A percentile compares a stretch with the other conserved stretches of the same genome.
Evolutionary conservation across 2,329 filamentous ascomycete species (phyloP).

Genomic region (Venturia carpophila): DNA sequence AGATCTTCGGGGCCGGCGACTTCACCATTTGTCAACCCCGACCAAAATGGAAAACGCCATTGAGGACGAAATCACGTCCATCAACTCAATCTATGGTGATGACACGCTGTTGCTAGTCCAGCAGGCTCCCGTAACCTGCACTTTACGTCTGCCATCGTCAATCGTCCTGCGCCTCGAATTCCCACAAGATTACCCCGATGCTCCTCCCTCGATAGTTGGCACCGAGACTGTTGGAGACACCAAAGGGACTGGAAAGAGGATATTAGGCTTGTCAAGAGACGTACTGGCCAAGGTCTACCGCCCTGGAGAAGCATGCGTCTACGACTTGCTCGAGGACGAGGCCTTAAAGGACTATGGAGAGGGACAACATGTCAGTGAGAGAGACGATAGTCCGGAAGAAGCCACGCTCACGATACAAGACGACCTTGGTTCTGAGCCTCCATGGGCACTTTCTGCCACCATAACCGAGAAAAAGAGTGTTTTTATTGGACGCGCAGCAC

Average conservation of each 20-base stretch:
- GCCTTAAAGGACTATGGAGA: conserved; percentile 45
- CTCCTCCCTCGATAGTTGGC: conserved; percentile 64
- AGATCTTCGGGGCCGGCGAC: neutral
- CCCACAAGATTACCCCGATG: conserved; percentile 63
- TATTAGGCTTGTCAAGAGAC: conserved; percentile 60
- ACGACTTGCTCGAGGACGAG: conserved; percentile 71
- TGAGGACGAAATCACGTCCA: conserved; percentile 66
- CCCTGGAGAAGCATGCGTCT: conserved; percentile 74
- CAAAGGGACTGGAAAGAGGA: conserved; percentile 63
- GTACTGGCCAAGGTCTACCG: conserved; percentile 61
- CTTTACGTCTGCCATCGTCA: conserved; percentile 57
- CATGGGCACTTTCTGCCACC: conserved; percentile 68
- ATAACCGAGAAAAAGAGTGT: conserved; percentile 77
- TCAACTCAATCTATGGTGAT: conserved; percentile 76
- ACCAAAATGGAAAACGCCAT: conserved; percentile 36
- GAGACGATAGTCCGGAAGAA: neutral
- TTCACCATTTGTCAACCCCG: neutral
- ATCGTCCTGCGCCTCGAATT: conserved; percentile 56
- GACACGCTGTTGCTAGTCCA: conserved; percentile 45
- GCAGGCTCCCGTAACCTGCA: conserved; percentile 23
- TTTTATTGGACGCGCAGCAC: conserved; percentile 71
- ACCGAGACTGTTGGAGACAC: conserved; percentile 69
- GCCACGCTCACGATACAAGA: conserved; percentile 27
- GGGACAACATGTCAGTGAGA: conserved; percentile 13
- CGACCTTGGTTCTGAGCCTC: conserved; percentile 37